Evolutionary conservation across 140 eudicot species (phyloP).

Genomic region (Oenanthe javanica): DNA sequence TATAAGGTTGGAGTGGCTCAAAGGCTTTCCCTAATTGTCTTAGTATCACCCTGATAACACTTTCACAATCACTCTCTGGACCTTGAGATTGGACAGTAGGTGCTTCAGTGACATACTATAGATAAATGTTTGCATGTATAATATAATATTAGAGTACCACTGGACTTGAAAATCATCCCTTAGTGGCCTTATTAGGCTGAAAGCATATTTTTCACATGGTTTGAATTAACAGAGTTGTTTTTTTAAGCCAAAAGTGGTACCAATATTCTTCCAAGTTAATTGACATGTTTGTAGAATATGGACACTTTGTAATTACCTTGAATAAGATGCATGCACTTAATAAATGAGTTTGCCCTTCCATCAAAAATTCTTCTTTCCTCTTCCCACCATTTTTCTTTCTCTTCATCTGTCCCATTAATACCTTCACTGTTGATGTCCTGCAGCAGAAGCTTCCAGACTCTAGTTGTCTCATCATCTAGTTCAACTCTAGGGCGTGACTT

Average conservation of each 20-base stretch:
- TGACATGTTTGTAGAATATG: neutral
- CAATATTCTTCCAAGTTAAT: neutral
- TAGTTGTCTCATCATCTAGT: slow-evolving; percentile 91
- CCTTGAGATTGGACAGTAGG: neutral
- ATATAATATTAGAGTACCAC: neutral
- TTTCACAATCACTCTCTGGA: neutral
- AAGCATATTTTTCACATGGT: neutral
- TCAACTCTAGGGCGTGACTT: slow-evolving; percentile 77
- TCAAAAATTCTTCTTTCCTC: slow-evolving; percentile 78
- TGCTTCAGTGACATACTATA: neutral
- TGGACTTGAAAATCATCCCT: neutral
- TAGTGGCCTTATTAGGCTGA: neutral
- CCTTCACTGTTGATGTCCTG: slow-evolving; percentile 86
- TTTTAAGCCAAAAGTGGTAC: neutral
- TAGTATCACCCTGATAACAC: neutral
- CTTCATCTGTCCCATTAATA: slow-evolving; percentile 84
- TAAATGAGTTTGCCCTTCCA: slow-evolving; percentile 86
- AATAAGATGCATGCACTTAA: slow-evolving; percentile 97
- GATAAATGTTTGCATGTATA: neutral
- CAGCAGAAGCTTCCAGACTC: slow-evolving; percentile 89
- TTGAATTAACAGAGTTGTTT: neutral
- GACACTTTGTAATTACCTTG: slow-evolving; percentile 52
- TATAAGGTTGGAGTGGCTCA: neutral
- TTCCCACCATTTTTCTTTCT: slow-evolving; percentile 94
- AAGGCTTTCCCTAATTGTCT: neutral